Evolutionary conservation across 108 stramenopile genomes (phyloP), one percentile per base, ranked within the genome.

Genomic region (Fistulifera solaris): DNA sequence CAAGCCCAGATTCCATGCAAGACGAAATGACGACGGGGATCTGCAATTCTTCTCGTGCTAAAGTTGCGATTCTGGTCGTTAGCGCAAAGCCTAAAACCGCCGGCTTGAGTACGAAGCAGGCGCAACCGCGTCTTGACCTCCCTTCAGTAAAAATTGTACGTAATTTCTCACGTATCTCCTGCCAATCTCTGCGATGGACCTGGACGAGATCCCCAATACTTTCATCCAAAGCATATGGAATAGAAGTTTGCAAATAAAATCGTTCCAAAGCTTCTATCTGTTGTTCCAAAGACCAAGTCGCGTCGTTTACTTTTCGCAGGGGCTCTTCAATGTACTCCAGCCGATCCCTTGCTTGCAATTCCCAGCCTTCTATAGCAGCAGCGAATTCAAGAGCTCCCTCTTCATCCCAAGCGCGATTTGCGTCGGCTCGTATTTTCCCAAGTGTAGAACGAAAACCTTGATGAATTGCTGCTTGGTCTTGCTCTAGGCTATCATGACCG

Each of bases 311-410:
- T 51, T 67, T 64, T 57, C 63, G 22, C 13, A 90, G 41, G 8
- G 89, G 89, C 64, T 90, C 89, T 56, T 90, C 89, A 23, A 90
- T 72, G 57, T 81, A 90, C 54, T 90, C 88, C 8, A 86, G 17
- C 19, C 52, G 47, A 4, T 58, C 22, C 1, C 62, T 40, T 13
- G 59, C 42, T 15, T 52, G 46, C 1, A 42, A 22, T 39, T 78
- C 79, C 7, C 77, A 21, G 1, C 27, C 53, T 28, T 61, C 64
- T 22, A 83, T 3, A 41, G 62, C 66, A n/a, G 56, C 28, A 15
- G 45, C 61, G 59, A 90, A 90, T 6, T 50, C 27, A 19, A 56
- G 11, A 31, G 80, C 82, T 16, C 53, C 48, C 8, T 55, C 40
- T 52, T 61, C 28, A 44, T 77, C 65, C 78, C 83, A 90, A 19